phyloP scores from a whole-genome alignment of 768 basidiomycete genomes.

The Leccinum truebloodii region DNA sequence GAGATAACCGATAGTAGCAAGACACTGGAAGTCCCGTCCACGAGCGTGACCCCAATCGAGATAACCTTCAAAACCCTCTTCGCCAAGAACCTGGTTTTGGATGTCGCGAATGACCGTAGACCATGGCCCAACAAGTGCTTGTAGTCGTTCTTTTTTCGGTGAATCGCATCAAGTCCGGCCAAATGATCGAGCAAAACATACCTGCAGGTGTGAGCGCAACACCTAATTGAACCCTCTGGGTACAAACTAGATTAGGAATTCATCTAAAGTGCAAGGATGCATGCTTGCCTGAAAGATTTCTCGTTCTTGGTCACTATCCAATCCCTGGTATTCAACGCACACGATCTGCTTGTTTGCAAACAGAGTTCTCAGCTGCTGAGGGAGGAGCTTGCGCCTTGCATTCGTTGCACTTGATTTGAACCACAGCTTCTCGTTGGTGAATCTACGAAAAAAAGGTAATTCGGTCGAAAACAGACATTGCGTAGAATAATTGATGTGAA shows the following conservation, averaged over 20 bases:
- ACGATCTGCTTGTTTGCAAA: conserved; percentile 49
- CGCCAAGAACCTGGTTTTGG: conserved; percentile 36
- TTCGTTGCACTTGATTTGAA: conserved; percentile 28
- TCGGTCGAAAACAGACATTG: neutral
- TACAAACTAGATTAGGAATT: conserved; percentile 1
- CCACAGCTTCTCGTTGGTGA: conserved; percentile 41
- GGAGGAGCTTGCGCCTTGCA: conserved; percentile 34
- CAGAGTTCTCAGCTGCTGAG: conserved; percentile 33
- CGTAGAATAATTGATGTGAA: neutral
- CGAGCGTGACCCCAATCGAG: conserved; percentile 46
- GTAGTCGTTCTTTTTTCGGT: conserved; percentile 44
- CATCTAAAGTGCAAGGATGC: neutral
- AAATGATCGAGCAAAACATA: conserved; percentile 20
- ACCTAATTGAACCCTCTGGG: conserved; percentile 52
- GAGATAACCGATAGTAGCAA: conserved; percentile 39
- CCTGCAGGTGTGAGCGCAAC: conserved; percentile 52
- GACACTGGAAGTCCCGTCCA: conserved; percentile 48
- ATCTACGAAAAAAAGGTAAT: conserved; percentile 11
- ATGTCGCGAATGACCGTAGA: conserved; percentile 44
- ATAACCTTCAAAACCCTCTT: conserved; percentile 38
- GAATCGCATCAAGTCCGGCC: neutral
- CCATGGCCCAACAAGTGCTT: conserved; percentile 50
- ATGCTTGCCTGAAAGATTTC: conserved; percentile 60
- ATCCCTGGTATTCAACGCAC: conserved; percentile 53
- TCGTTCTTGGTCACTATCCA: conserved; percentile 56